Conservation (phyloP, 768 basidiomycete genomes). For the Daedaleopsis nitida region DNA sequence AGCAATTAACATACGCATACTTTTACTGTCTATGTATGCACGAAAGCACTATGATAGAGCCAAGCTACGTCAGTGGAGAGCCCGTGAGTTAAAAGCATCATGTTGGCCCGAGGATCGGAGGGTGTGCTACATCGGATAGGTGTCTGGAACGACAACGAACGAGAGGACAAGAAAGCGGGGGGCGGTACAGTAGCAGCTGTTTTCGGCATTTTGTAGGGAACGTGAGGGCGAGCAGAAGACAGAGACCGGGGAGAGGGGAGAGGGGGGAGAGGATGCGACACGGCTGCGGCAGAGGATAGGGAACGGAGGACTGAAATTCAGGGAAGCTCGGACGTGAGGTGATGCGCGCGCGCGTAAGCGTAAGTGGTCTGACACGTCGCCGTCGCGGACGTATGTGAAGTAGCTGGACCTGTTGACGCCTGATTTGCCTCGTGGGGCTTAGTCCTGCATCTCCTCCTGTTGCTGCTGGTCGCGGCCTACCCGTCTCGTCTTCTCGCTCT, state of each 20-base stretch:
- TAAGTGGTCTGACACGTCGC: background rate
- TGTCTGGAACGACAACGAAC: conserved; percentile 8
- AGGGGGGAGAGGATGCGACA: conserved; percentile 1
- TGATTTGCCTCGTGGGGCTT: conserved; percentile 6
- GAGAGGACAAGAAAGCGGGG: conserved; percentile 6
- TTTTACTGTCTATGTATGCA: conserved; percentile 36
- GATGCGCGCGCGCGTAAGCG: background rate
- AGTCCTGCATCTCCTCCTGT: conserved; percentile 55
- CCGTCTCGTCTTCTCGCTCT: conserved; percentile 94
- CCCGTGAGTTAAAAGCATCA: conserved; percentile 24
- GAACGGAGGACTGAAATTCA: background rate
- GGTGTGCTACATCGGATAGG: conserved; percentile 16
- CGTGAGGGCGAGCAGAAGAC: background rate
- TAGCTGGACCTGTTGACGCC: conserved; percentile 1
- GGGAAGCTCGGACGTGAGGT: background rate
- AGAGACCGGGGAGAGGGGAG: background rate
- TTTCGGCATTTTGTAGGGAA: conserved; percentile 10
- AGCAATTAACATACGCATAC: conserved; percentile 35
- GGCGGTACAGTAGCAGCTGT: conserved; percentile 13
- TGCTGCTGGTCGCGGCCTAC: conserved; percentile 84
- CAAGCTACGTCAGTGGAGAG: conserved; percentile 19
- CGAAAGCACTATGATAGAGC: conserved; percentile 26
- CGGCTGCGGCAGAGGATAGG: background rate
- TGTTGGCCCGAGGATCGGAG: conserved; percentile 14
- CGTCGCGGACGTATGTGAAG: conserved; percentile 6